Evolutionary conservation across 2,329 filamentous ascomycete species (phyloP).

Genomic region (Ceratocystis huliohia): DNA sequence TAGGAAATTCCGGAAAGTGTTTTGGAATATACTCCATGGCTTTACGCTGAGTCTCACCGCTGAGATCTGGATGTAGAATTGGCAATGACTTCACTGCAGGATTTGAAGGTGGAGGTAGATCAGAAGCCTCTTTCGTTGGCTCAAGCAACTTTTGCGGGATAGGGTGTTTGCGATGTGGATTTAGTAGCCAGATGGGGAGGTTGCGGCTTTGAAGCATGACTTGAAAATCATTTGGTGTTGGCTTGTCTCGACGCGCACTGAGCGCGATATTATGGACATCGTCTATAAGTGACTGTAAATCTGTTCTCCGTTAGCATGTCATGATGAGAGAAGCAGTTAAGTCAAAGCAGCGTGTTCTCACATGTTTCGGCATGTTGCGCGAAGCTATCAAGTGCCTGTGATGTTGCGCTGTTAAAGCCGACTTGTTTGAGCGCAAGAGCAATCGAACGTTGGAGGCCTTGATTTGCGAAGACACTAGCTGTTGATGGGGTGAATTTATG

Average conservation of each 20-base stretch:
- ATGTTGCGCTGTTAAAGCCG: conserved; percentile 43
- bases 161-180: conserved; percentile 44
- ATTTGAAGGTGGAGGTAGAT: background rate
- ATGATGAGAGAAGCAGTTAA: conserved; percentile 18
- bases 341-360: conserved; percentile 28
- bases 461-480: conserved; percentile 24
- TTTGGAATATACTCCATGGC: conserved; percentile 44
- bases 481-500: background rate
- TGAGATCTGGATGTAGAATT: conserved; percentile 42
- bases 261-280: conserved; percentile 37
- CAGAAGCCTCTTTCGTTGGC: conserved; percentile 27
- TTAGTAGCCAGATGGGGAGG: conserved; percentile 38
- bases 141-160: conserved; percentile 32
- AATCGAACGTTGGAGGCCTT: conserved; percentile 42
- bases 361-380: conserved; percentile 44
- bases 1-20: conserved; percentile 49
- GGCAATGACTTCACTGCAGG: conserved; percentile 33
- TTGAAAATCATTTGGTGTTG: conserved; percentile 46
- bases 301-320: conserved; percentile 28
- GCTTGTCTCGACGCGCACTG: conserved; percentile 39
- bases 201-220: conserved; percentile 40
- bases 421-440: conserved; percentile 43
- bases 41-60: conserved; percentile 45
- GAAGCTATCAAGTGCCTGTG: conserved; percentile 48
- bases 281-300: conserved; percentile 37